Percentiles rank a stretch among this genome's conserved stretches.
Evolutionary conservation across 169 alveolate genomes (phyloP).

Genomic region (Eimeria mitis): DNA sequence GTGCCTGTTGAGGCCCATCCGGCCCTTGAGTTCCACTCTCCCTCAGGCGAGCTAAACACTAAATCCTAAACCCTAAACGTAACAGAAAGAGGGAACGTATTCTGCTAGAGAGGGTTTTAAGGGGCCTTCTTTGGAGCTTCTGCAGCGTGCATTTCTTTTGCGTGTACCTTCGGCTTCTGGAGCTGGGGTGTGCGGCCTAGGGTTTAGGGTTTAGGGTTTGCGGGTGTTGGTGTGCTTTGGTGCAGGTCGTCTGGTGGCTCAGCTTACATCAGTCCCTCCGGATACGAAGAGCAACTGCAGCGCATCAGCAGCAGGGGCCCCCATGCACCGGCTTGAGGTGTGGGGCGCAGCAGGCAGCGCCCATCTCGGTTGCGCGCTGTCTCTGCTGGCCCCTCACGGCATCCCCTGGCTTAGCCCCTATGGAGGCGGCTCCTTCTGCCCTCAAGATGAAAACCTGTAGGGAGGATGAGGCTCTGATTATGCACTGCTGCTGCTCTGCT

Average conservation of each 20-base stretch:
- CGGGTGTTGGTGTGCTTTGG: background rate
- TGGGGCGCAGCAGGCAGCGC: constrained; percentile 48
- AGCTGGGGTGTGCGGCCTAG: no score
- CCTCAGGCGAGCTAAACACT: constrained; percentile 22
- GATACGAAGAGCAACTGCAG: background rate
- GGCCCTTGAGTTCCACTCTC: constrained; percentile 24
- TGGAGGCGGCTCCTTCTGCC: constrained; percentile 65
- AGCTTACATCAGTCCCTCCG: constrained; percentile 1
- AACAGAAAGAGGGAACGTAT: no score
- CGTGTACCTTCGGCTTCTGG: background rate
- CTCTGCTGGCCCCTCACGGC: constrained; percentile 39
- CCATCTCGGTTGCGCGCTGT: constrained; percentile 3
- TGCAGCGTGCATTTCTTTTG: background rate
- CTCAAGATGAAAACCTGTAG: constrained; percentile 26
- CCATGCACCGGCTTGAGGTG: constrained; percentile 48
- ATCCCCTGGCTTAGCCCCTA: constrained; percentile 35
- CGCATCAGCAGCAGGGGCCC: background rate
- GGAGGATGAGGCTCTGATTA: no score
- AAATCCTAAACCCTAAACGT: background rate
- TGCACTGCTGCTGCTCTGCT: background rate
- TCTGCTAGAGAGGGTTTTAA: no score
- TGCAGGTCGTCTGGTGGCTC: constrained; percentile 35
- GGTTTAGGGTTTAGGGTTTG: background rate
- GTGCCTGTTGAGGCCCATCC: constrained; percentile 26
- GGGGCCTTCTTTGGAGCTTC: background rate